phyloP scores from a whole-genome alignment of 192 early-diverging fungal genomes.

The Entomortierella chlamydospora region DNA sequence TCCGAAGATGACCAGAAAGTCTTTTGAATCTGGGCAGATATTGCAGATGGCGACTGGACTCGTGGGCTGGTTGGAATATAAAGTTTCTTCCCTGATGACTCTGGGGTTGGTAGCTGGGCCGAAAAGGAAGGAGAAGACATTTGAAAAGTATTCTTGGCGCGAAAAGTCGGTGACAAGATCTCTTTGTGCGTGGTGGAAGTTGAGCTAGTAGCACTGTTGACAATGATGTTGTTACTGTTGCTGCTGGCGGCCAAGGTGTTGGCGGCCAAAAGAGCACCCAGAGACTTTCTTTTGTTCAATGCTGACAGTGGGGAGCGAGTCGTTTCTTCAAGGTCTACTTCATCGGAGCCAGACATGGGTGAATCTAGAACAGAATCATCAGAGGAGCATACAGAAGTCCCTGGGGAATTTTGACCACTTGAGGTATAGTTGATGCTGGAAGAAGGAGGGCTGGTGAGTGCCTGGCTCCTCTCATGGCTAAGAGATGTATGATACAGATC shows the following conservation, averaged over 20 bases:
- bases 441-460: not conserved
- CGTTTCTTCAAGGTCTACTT: slow-evolving; percentile 7
- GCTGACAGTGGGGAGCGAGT: slow-evolving; percentile 41
- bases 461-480: not conserved
- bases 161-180: slow-evolving; percentile 45
- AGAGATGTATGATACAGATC: slow-evolving; percentile 17
- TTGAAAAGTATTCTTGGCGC: slow-evolving; percentile 30
- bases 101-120: slow-evolving; percentile 36
- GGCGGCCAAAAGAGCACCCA: slow-evolving; percentile 52
- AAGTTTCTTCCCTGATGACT: slow-evolving; percentile 31
- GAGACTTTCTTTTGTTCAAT: slow-evolving; percentile 48
- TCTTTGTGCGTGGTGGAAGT: slow-evolving; percentile 24
- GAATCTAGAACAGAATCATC: slow-evolving; percentile 41
- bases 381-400: slow-evolving; percentile 30
- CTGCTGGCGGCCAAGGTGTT: slow-evolving; percentile 52
- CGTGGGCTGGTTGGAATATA: slow-evolving; percentile 34
- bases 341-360: slow-evolving; percentile 44
- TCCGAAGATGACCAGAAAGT: slow-evolving; percentile 20
- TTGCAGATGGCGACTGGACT: slow-evolving; percentile 39
- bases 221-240: slow-evolving; percentile 43
- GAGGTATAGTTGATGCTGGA: slow-evolving; percentile 34
- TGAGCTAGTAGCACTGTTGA: slow-evolving; percentile 28
- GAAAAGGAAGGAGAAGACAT: slow-evolving; percentile 30
- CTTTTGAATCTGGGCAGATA: slow-evolving; percentile 44
- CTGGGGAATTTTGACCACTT: slow-evolving; percentile 47